Base-by-base conservation (phyloP, 208 protist genomes). In the Kentomonas sorsogonicus region DNA sequence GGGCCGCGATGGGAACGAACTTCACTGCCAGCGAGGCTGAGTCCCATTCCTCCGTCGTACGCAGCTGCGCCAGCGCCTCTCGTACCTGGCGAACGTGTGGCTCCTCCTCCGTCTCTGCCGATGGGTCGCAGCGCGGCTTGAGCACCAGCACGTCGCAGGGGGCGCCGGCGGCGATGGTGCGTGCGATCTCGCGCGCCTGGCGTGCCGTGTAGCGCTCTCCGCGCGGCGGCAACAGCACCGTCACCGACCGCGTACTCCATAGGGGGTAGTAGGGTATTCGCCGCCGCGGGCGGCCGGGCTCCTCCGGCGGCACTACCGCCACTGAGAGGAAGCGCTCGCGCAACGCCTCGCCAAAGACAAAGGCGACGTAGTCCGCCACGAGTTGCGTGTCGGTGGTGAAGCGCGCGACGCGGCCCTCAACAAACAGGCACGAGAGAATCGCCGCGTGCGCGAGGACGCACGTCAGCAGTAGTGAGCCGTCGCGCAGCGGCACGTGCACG, bases 391-490 rank as follows among this genome's bases (percentile, higher is more conserved):
- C 70, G 23, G 70, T 83, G 20, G 66, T 69, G 31, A 92, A 78
- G 27, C 56, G 57, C 20, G 77, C 81, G 0, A 74, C 74, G 0
- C 85, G 71, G 23, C 85, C 85, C 55, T 92, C 81, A 15, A 89
- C 63, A 64, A 79, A 92, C 18, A 92, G 57, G 13, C 73, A 75
- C 13, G 81, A 82, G 3, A 92, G 54, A 13, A 89, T 41, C 3
- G 85, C 74, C 9, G 76, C 71, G 57, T 92, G 85, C 7, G 81
- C 77, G 68, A 81, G 74, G 2, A 87, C 75, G 41, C 78, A 92
- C 40, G 61, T 57, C 3, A 51, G 43, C 50, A 69, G 9, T 7
- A 77, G 25, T 31, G 4, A 23, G 47, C 73, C 66, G 0, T 18
- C 51, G 1, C 22, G n/a, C 41, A 18, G n/a, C 27, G n/a, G 20